These are phyloP conservation scores for Tricholoma matsutake DNA, from an alignment of 768 basidiomycete genomes.

Conservation along the genomic window DNA sequence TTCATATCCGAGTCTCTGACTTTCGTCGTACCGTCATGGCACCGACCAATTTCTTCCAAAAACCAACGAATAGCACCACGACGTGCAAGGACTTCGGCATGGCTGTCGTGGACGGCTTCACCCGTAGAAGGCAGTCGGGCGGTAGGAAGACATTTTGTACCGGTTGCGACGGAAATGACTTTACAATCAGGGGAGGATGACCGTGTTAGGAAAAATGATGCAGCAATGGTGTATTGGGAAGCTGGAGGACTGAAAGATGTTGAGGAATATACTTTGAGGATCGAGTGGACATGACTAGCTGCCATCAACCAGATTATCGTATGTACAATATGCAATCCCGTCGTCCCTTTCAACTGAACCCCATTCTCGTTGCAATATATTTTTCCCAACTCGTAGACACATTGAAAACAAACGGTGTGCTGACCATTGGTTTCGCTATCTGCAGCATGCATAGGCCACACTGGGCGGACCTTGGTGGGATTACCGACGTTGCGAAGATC, in stretches of 20 bases:
- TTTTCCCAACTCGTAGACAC: too few species aligned
- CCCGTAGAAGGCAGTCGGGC: constrained; percentile 60
- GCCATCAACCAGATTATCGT: too few species aligned
- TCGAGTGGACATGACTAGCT: constrained; percentile 23
- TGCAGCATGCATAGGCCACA: too few species aligned
- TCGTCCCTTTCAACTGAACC: too few species aligned
- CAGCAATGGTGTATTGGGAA: constrained; percentile 62
- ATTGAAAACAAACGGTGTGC: too few species aligned
- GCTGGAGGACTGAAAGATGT: constrained; percentile 49
- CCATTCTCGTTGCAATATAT: too few species aligned
- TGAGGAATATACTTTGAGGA: constrained; percentile 41
- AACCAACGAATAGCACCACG: constrained; percentile 79
- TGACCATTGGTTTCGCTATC: too few species aligned
- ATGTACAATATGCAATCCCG: too few species aligned
- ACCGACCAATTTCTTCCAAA: constrained; percentile 60
- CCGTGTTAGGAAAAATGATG: constrained; percentile 47
- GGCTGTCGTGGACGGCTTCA: constrained; percentile 83
- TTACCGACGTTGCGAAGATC: too few species aligned
- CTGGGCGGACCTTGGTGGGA: too few species aligned
- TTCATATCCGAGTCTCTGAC: neutral
- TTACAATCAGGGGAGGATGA: constrained; percentile 31
- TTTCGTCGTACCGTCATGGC: constrained; percentile 11
- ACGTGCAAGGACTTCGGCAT: constrained; percentile 90
- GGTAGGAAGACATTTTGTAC: constrained; percentile 81
- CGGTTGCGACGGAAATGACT: constrained; percentile 72